Base-by-base conservation (phyloP, 2,329 filamentous ascomycete genomes). In the Xylogone sp. region DNA sequence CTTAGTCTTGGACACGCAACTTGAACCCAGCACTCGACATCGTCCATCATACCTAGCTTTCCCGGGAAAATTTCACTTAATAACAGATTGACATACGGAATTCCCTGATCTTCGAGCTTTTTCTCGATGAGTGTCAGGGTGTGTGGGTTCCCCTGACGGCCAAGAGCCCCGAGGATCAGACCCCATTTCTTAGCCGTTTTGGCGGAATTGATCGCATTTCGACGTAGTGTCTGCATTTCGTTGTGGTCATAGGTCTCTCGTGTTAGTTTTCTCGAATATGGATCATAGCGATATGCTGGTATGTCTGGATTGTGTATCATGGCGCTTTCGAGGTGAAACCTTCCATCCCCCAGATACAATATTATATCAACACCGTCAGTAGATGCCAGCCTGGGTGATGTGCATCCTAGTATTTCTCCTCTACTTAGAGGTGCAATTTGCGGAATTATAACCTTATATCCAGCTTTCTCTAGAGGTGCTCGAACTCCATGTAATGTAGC, bases 21-120 rank as follows among this genome's bases (percentile, higher is more conserved):
- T 71, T 99, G 94, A 39, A 99, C 93, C 94, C 94, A 99, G 62
- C 91, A 96, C 66, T 97, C 93, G 2, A 99, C 89, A 64, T 97
- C 93, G 24, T 74, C 72, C 90, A 99, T 97, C 76, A 94, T 84
- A 0, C 90, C 91, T 58, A 99, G 72, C 73, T 97, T 99, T 0
- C 90, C 92, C 0, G 95, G 94, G 68, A 97, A 97, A 50, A 99
- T 97, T 74, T 99, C 94, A 56, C 88, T 94, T 3, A 99, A 78
- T 9, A 97, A 74, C 1, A 99, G 68, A 59, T 96, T 93, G 42
- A 99, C 81, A 62, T 85, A 92, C 0, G 90, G 87, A 10, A 96
- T 87, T 0, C 87, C 88, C 54, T 81, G 77, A 43, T 83, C 78
- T 20, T 77, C 78, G 2, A 99, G 77, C 54, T 87, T 82, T 48